Evolutionary conservation across 2,329 filamentous ascomycete species (phyloP).

Genomic region (Aspergillus quadrilineatus): DNA sequence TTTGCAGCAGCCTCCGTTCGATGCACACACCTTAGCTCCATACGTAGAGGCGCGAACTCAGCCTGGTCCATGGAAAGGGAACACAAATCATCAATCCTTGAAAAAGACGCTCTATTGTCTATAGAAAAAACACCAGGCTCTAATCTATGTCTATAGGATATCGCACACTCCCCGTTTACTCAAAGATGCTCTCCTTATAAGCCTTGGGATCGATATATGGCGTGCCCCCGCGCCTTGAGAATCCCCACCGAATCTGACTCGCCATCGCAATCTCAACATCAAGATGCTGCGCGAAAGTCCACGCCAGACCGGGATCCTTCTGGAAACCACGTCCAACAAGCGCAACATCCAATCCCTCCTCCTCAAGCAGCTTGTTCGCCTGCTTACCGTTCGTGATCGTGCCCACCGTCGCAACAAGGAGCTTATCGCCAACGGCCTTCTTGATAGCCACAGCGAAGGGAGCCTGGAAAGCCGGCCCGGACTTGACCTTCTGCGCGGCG

Average conservation of each 20-base stretch:
- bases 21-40: too few relatives aligned
- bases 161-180: slow-evolving; percentile 5
- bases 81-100: too few relatives aligned
- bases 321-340: slow-evolving; percentile 75
- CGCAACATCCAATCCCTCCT: slow-evolving; percentile 63
- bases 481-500: slow-evolving; percentile 48
- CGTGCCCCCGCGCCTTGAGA: slow-evolving; percentile 30
- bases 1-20: too few relatives aligned
- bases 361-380: slow-evolving; percentile 61
- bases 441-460: slow-evolving; percentile 72
- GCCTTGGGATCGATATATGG: slow-evolving; percentile 22
- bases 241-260: slow-evolving; percentile 66
- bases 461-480: slow-evolving; percentile 69
- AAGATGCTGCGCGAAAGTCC: slow-evolving; percentile 70
- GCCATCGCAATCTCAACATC: slow-evolving; percentile 70
- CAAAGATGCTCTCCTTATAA: slow-evolving; percentile 24
- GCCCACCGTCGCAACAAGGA: slow-evolving; percentile 74
- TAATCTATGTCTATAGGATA: not conserved
- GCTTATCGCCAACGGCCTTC: slow-evolving; percentile 66
- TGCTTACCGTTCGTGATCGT: slow-evolving; percentile 67
- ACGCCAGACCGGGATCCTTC: slow-evolving; percentile 76
- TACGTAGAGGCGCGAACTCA: too few relatives aligned
- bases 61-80: too few relatives aligned
- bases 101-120: too few relatives aligned
- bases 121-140: not conserved